Percentiles rank a stretch among this genome's conserved stretches.
phyloP scores from a whole-genome alignment of 2,329 filamentous ascomycete species.

The Colletotrichum tanaceti region DNA sequence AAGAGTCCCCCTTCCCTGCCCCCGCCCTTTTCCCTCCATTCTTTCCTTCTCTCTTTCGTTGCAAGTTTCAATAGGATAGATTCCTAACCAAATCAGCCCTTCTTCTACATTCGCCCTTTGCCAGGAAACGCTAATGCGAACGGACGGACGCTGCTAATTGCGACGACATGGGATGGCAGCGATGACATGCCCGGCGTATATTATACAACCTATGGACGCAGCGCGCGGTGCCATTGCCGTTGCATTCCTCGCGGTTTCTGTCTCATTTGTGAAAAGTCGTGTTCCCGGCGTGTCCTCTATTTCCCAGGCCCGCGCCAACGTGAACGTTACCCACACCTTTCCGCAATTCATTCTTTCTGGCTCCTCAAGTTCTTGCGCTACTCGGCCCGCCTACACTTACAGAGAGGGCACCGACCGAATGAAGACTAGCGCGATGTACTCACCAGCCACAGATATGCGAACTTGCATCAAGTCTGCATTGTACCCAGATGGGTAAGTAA shows the following conservation, averaged over 20 bases:
- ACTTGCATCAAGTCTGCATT: slow-evolving; percentile 7
- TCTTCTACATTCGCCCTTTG: background rate
- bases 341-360: slow-evolving; percentile 20
- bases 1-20: background rate
- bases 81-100: background rate
- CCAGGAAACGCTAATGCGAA: background rate
- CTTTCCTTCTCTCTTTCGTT: background rate
- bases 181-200: background rate
- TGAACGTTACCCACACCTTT: slow-evolving; percentile 35
- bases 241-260: slow-evolving; percentile 30
- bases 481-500: background rate
- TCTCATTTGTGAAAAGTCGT: slow-evolving; percentile 21
- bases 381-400: background rate
- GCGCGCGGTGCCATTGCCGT: slow-evolving; percentile 26
- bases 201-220: slow-evolving; percentile 18
- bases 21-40: background rate
- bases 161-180: slow-evolving; percentile 7
- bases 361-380: slow-evolving; percentile 11
- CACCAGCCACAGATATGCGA: slow-evolving; percentile 37
- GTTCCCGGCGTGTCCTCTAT: slow-evolving; percentile 1
- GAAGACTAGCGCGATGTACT: background rate
- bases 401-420: background rate
- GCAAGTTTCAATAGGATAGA: background rate
- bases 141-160: slow-evolving; percentile 4
- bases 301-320: background rate